These are phyloP conservation scores for Lentinula aciculospora DNA, from an alignment of 768 basidiomycete genomes.

Conservation along the genomic window DNA sequence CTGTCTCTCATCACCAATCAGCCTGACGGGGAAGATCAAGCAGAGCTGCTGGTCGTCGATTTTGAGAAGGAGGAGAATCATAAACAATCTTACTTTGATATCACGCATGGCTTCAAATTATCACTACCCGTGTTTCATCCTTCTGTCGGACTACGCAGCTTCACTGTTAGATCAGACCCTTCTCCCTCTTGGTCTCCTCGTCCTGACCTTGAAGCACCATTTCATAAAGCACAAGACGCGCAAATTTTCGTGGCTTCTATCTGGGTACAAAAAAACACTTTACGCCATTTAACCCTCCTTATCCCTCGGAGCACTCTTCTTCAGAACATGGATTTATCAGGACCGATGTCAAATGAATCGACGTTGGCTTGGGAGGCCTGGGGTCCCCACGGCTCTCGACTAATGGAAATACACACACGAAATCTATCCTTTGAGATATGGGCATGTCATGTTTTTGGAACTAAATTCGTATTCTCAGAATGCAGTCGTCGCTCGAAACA, in stretches of 20 bases:
- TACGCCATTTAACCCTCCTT: constrained; percentile 33
- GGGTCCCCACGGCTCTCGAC: constrained; percentile 43
- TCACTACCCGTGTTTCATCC: constrained; percentile 31
- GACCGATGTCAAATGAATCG: constrained; percentile 11
- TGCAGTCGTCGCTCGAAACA: constrained; percentile 8
- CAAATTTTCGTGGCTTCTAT: constrained; percentile 44
- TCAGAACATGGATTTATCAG: constrained; percentile 16
- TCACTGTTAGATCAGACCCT: constrained; percentile 51
- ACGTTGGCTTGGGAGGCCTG: constrained; percentile 43
- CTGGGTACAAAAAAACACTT: constrained; percentile 24
- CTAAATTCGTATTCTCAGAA: constrained; percentile 30
- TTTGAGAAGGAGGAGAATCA: constrained; percentile 26
- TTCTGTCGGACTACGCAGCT: constrained; percentile 20
- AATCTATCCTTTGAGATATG: constrained; percentile 36
- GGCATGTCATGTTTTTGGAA: constrained; percentile 56
- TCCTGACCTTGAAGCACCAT: constrained; percentile 33
- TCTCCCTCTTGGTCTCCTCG: constrained; percentile 38
- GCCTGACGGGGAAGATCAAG: constrained; percentile 17
- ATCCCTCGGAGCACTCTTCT: constrained; percentile 34
- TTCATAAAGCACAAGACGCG: constrained; percentile 32
- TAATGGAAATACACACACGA: constrained; percentile 24
- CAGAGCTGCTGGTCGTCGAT: constrained; percentile 33
- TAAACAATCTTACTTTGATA: constrained; percentile 20
- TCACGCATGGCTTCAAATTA: constrained; percentile 32
- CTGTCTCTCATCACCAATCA: constrained; percentile 21